Conservation (phyloP, 352 stramenopile species). For the Pythium dissotocum region DNA sequence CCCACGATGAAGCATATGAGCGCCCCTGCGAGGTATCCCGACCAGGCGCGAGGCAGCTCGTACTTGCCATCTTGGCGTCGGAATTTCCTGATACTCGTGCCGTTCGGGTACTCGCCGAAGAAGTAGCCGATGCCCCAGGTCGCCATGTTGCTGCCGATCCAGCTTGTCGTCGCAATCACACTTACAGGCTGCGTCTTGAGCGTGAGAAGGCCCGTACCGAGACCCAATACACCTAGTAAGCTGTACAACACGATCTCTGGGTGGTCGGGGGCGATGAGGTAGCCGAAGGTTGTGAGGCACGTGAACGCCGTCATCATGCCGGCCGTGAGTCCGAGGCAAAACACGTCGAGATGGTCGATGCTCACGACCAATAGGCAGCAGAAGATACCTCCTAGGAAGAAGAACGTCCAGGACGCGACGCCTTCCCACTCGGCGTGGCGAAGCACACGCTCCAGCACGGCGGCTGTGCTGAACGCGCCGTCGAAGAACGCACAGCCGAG, state of each 20-base stretch:
- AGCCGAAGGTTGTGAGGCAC: constrained; percentile 37
- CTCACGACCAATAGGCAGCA: constrained; percentile 31
- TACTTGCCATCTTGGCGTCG: constrained; percentile 49
- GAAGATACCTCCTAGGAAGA: constrained; percentile 37
- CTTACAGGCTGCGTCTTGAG: constrained; percentile 61
- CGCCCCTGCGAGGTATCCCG: constrained; percentile 67
- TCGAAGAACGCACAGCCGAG: constrained; percentile 73
- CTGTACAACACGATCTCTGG: constrained; percentile 28
- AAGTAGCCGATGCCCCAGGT: constrained; percentile 72
- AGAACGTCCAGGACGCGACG: constrained; percentile 40
- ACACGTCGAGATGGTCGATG: constrained; percentile 17
- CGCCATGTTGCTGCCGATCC: constrained; percentile 53
- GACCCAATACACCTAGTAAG: constrained; percentile 40
- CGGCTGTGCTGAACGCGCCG: constrained; percentile 60
- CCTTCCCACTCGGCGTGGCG: constrained; percentile 26
- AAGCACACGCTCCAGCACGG: constrained; percentile 55
- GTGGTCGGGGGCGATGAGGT: constrained; percentile 26
- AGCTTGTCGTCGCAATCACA: constrained; percentile 55
- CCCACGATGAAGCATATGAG: constrained; percentile 60
- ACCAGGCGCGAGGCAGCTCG: constrained; percentile 67
- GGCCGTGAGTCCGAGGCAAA: constrained; percentile 38
- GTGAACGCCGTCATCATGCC: constrained; percentile 37
- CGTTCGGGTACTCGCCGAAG: constrained; percentile 63
- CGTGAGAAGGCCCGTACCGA: constrained; percentile 43
- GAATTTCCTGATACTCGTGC: constrained; percentile 52